phyloP scores from a whole-genome alignment of 2,329 filamentous ascomycete species.

The Colletotrichum sp. region DNA sequence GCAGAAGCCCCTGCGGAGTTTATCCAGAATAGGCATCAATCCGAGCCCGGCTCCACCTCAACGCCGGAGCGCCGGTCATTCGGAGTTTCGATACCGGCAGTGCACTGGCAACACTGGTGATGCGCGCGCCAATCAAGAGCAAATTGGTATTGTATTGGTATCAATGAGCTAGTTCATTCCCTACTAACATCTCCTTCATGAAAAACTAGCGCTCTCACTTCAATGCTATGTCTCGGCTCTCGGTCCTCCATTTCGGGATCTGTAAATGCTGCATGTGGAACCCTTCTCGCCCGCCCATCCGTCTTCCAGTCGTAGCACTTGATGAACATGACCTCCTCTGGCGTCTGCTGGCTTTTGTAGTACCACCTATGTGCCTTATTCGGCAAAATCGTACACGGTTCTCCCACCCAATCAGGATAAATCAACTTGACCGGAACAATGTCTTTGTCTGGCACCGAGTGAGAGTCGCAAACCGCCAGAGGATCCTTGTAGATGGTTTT shows the following conservation, averaged over 20 bases:
- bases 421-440: conserved; percentile 40
- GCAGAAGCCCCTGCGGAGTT: not conserved
- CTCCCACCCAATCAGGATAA: conserved; percentile 34
- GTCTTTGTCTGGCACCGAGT: conserved; percentile 40
- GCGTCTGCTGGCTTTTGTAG: conserved; percentile 55
- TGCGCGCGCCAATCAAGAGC: not conserved
- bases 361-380: conserved; percentile 50
- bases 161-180: not conserved
- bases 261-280: not conserved
- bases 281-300: not conserved
- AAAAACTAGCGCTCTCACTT: not conserved
- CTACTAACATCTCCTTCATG: not conserved
- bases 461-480: conserved; percentile 41
- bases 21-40: not conserved
- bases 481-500: conserved; percentile 48
- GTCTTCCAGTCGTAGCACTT: conserved; percentile 63
- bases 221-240: not conserved
- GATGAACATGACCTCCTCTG: conserved; percentile 62
- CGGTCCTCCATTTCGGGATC: not conserved
- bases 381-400: conserved; percentile 42
- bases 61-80: not conserved
- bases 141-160: not conserved
- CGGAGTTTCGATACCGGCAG: not conserved
- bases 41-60: not conserved
- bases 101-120: not conserved